Base-by-base conservation (phyloP, 768 basidiomycete genomes). In the Cantharellus cinnabarinus region DNA sequence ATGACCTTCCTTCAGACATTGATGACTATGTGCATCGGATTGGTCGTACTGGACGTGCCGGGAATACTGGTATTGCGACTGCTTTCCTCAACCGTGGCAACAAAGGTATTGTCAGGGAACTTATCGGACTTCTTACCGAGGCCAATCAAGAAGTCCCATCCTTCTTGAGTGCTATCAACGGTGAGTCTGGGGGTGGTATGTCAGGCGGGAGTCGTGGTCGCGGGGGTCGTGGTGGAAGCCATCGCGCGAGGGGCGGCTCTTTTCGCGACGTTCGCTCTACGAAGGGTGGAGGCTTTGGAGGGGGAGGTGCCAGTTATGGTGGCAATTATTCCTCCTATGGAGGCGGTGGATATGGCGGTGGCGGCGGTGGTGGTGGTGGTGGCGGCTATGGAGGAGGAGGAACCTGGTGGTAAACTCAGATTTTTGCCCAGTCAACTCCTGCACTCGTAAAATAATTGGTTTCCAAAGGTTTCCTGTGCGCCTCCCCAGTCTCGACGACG, bases 21-120 rank as follows among this genome's bases (percentile, higher is more conserved):
- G 95, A 98, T 67, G 95, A 99, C 71, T 99, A 98, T 71, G 93
- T 98, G 52, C 93, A 98, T 69, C 91, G 90, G 67, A 94, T 93
- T 66, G 90, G 90, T 76, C 86, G 91, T 76, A 94, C 91, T 10
- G 95, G 95, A 51, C 93, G 95, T 79, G 95, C 95, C 4, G 95
- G 95, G 56, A 99, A 99, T 76, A 89, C 85, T 5, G 95, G 95
- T 75, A 78, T 83, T 63, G 83, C 86, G 35, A 99, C 95, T 10
- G 90, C 94, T 3, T 98, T 99, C 77, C 89, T 89, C 77, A 90
- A 90, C 68, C 79, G 89, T 10, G 85, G 85, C 58, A 97, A 95
- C 74, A 83, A 82, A 70, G 85, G 86, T 69, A 91, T 97, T 62
- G 89, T 86, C 59, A 80, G 83, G 59, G 93, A 95, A 66, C 76